phyloP scores from a whole-genome alignment of 2,329 filamentous ascomycete species.

The Aspergillus pseudotamarii region DNA sequence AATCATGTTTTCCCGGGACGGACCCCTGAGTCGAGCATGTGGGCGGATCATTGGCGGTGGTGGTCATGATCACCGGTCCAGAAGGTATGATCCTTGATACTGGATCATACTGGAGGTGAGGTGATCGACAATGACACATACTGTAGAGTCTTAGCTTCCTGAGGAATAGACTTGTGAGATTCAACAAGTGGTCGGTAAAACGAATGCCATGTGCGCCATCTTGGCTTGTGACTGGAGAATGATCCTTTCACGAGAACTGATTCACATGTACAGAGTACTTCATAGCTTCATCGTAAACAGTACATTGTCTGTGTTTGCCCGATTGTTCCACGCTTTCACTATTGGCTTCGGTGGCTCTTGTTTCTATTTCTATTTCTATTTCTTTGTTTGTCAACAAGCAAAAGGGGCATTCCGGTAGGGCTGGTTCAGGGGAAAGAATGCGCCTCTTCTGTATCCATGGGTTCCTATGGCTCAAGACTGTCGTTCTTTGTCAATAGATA shows the following conservation, averaged over 20 bases:
- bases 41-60: conserved; percentile 14
- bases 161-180: neutral
- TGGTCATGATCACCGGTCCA: neutral
- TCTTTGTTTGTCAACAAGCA: neutral
- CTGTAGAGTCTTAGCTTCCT: neutral
- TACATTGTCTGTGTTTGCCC: neutral
- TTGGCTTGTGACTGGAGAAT: conserved; percentile 7
- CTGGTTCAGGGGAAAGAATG: neutral
- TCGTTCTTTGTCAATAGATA: neutral
- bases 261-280: no score
- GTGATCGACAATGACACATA: conserved; percentile 4
- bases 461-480: neutral
- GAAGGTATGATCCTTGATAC: neutral
- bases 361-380: neutral
- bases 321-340: neutral
- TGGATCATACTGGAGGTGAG: neutral
- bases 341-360: neutral
- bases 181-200: neutral
- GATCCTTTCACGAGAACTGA: neutral
- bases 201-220: conserved; percentile 9
- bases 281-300: no score
- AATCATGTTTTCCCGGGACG: neutral
- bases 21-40: conserved; percentile 15
- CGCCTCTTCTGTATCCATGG: neutral
- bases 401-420: neutral